Evolutionary conservation across 306 rosid species (phyloP).

Genomic region (Cucumis cinereus): DNA sequence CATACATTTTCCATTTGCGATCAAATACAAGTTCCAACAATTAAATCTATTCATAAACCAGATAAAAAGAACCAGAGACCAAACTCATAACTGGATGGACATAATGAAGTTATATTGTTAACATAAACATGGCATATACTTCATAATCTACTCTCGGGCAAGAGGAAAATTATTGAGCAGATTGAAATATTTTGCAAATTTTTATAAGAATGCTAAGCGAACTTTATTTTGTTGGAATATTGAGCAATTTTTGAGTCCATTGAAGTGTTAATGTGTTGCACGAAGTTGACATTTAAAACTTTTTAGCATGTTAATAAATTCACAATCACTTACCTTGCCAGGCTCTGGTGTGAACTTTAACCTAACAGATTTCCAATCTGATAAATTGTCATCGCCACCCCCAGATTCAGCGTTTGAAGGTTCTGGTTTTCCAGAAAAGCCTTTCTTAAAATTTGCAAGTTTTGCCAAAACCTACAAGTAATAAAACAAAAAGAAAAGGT

Average conservation of each 20-base stretch:
- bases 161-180: neutral
- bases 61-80: neutral
- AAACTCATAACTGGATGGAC: neutral
- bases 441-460: conserved; percentile 56
- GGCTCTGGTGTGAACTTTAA: conserved; percentile 44
- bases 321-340: conserved; percentile 50
- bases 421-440: conserved; percentile 23
- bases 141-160: neutral
- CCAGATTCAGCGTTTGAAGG: conserved; percentile 26
- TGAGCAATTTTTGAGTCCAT: neutral
- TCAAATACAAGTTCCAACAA: neutral
- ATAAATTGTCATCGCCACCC: conserved; percentile 34
- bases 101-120: neutral
- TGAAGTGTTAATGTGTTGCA: neutral
- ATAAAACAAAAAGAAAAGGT: neutral
- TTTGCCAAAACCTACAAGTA: conserved; percentile 54
- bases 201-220: neutral
- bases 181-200: neutral
- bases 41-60: neutral
- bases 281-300: neutral
- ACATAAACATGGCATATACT: neutral
- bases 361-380: conserved; percentile 53
- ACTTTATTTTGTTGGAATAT: neutral
- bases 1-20: neutral
- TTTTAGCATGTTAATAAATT: neutral